Base-by-base conservation (phyloP, 2,329 filamentous ascomycete species). In the Cercospora sesami region DNA sequence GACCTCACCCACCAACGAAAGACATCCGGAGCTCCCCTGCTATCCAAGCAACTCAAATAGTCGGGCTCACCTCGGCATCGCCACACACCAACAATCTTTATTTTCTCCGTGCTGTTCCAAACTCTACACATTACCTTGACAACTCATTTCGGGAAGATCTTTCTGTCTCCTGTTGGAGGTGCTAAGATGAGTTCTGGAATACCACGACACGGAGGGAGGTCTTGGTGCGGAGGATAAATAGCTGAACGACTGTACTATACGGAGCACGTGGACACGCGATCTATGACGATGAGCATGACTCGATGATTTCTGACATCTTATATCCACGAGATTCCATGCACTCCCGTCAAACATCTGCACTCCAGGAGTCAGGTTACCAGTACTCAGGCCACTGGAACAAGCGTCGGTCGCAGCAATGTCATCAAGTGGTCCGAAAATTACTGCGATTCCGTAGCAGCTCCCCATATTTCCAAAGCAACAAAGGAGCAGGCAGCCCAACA, bases 391-490 rank as follows among this genome's bases (percentile, higher is more conserved):
- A 39, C 36, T 7, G 36, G 5, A 39, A 14, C 36, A 16, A 16
- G 14, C 14, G 36, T n/a, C 14, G 36, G 14, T 7, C 14, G 5
- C 36, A 39, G 36, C 4, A 16, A 7, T 39, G 36, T n/a, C 14
- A 6, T 39, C 36, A 39, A 39, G 6, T n/a, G 36, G 10, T 59
- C 63, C 66, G 66, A 31, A 66, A 71, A 18, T 39, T 68, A 16
- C 65, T 65, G 55, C 66, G 51, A 30, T 55, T 68, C 45, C 69
- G 21, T 33, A 85, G 81, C 64, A 75, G 72, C 76, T 84, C 82
- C 1, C 83, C 84, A 72, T 81, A 83, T 12, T 73, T 74, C 55
- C 78, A 80, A 67, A 84, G 82, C 1, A 83, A 21, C 26, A 81
- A 74, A 0, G 82, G 82, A 16, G 85, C 77, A 0, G 83, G 82